Base-by-base conservation (phyloP, 768 basidiomycete genomes). In the Dacryopinax primogenitus region DNA sequence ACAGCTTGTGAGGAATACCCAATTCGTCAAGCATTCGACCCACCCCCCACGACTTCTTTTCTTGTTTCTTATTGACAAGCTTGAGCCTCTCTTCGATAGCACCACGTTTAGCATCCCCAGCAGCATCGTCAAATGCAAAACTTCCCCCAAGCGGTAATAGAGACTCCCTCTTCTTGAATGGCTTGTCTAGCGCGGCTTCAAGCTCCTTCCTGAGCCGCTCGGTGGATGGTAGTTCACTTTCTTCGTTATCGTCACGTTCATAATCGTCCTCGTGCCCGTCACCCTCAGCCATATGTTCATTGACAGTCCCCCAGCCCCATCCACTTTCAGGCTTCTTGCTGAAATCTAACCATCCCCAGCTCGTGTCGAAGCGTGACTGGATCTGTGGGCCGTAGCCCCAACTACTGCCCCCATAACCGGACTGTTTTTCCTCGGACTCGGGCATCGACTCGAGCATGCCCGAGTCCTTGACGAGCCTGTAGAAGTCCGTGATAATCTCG, bases 121-220 rank as follows among this genome's bases (percentile, higher is more conserved):
- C 26, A 30, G 51, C 26, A 9, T 58, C 51, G 51, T 58, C 9
- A 32, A 15, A 58, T 11, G 51, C 51, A 18, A 28, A 23, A 11
- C 4, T 15, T 23, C 30, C 51, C 11, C 26, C 51, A 18, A 58
- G 51, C 15, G 51, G 51, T 7, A 58, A 21, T 3, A 58, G 26
- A 13, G 51, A 58, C 51, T 58, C 30, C 26, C 51, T 58, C 51
- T 58, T 58, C 30, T 58, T 58, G 51, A 28, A 58, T 32, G 51
- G 51, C 51, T 58, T 23, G 11, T 58, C 32, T 3, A 58, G 51
- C 30, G 51, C 51, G 4, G 26, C 51, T 18, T 58, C 51, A 21
- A 58, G 51, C 4, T 58, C 51, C 26, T 58, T 58, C 51, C 32
- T 58, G 26, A 58, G 30, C 15, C 51, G 12, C 32, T 58, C 51